phyloP scores from a whole-genome alignment of 2,329 filamentous ascomycete genomes.

The Xylaria sp. region DNA sequence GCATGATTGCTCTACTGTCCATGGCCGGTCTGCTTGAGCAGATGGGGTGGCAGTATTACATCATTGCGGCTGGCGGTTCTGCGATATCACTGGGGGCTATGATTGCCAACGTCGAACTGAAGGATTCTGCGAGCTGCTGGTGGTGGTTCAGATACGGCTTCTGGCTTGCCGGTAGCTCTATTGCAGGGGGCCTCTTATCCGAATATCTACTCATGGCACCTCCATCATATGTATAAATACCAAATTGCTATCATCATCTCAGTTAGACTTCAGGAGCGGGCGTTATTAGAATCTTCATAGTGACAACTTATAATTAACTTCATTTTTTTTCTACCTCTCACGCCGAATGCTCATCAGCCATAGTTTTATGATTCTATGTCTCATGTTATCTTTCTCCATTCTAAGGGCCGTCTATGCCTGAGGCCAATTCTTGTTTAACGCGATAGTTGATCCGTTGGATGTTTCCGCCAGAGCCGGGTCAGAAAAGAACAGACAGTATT shows the following conservation, averaged over 20 bases:
- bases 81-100: constrained; percentile 45
- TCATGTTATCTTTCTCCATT: not conserved
- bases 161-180: constrained; percentile 48
- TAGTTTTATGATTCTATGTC: not conserved
- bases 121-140: constrained; percentile 48
- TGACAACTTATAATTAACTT: constrained; percentile 13
- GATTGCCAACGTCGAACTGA: constrained; percentile 47
- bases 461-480: constrained; percentile 40
- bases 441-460: constrained; percentile 41
- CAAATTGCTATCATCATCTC: not conserved
- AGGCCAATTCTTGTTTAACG: constrained; percentile 47
- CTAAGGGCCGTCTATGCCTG: constrained; percentile 10
- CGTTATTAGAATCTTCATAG: constrained; percentile 11
- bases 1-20: constrained; percentile 43
- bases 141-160: constrained; percentile 51
- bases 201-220: constrained; percentile 34
- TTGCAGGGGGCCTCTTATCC: constrained; percentile 44
- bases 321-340: constrained; percentile 3
- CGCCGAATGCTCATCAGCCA: not conserved
- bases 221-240: constrained; percentile 19
- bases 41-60: constrained; percentile 41
- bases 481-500: constrained; percentile 46
- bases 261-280: constrained; percentile 10
- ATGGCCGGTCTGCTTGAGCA: constrained; percentile 38
- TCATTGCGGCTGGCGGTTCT: constrained; percentile 44